phyloP scores from a whole-genome alignment of 148 eudicot genomes.

The Pharnaceum exiguum region DNA sequence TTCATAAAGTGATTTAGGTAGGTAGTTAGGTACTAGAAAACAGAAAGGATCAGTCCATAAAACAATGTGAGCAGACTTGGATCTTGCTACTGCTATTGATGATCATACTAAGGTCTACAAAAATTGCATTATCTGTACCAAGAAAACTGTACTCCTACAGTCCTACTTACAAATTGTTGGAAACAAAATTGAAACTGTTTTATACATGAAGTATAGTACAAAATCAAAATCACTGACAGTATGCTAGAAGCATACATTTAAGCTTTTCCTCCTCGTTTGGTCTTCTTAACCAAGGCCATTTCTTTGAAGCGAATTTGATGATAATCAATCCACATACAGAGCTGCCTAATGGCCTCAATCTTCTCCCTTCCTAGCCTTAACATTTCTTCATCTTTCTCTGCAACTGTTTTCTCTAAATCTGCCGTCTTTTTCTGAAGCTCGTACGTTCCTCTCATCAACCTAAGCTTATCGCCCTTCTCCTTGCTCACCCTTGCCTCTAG shows the following conservation, averaged over 20 bases:
- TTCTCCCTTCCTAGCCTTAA: constrained; percentile 54
- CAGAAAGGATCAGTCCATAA: no score
- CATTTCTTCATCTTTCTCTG: constrained; percentile 56
- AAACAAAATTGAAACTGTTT: no score
- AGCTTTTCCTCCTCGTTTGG: constrained; percentile 13
- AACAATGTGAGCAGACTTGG: no score
- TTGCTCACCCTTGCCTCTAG: constrained; percentile 38
- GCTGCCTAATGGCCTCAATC: constrained; percentile 78
- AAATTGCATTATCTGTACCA: neutral
- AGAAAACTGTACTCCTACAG: neutral
- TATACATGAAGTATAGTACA: no score
- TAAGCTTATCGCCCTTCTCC: constrained; percentile 26
- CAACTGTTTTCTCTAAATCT: constrained; percentile 40
- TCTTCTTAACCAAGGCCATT: constrained; percentile 19
- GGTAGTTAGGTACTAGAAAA: no score
- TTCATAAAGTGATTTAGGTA: no score
- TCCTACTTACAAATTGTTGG: no score
- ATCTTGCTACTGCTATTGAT: no score
- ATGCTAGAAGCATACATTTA: neutral
- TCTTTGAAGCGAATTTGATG: constrained; percentile 53
- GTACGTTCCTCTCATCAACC: constrained; percentile 22
- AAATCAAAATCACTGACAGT: neutral
- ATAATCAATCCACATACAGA: constrained; percentile 77
- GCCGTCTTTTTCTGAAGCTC: constrained; percentile 35
- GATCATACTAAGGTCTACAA: no score